Base-by-base conservation (phyloP, 768 basidiomycete species). In the Phlebiopsis gigantea region DNA sequence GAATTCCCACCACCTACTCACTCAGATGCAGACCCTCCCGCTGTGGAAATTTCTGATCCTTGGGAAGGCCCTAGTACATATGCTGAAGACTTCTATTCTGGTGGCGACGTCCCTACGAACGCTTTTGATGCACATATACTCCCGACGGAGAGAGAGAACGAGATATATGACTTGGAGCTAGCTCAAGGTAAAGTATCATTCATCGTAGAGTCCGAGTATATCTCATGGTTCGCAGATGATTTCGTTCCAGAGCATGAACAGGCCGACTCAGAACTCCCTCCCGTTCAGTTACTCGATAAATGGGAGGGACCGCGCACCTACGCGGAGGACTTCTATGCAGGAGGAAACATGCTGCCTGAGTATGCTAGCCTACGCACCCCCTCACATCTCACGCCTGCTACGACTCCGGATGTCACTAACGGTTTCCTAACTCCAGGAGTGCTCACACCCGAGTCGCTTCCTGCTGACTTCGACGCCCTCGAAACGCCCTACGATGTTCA, bases 31-130 rank as follows among this genome's bases (percentile, higher is more conserved):
- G 15, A 30, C 46, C 6, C 42, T 21, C 61, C 62, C n/a, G 60
- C 61, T 22, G 57, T 71, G 5, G 71, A 73, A 6, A 56, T 78
- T 19, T 59, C 63, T 19, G 76, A 78, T 61, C 70, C 70, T 26
- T 79, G 77, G 77, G 62, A 62, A 31, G 75, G 71, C 24, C 72
- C 77, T 5, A 65, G 64, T 25, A 70, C 65, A 5, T 74, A 72
- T 44, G 74, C 76, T 0, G 75, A 77, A 58, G 77, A 77, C 61
- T 74, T 70, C 57, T 76, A 75, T 57, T 70, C 76, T 5, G 78
- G 76, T 12, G 79, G 77, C 0, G 77, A 79, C 51, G 45, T 31
- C 15, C 43, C n/a, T 7, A 44, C 24, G 26, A 19, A 29, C 34
- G 39, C 41, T n/a, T 48, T 62, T 4, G 58, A 61, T 52, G 63